Evolutionary conservation across 2,329 filamentous ascomycete genomes (phyloP).

Genomic region (Ophiocordyceps unilateralis): DNA sequence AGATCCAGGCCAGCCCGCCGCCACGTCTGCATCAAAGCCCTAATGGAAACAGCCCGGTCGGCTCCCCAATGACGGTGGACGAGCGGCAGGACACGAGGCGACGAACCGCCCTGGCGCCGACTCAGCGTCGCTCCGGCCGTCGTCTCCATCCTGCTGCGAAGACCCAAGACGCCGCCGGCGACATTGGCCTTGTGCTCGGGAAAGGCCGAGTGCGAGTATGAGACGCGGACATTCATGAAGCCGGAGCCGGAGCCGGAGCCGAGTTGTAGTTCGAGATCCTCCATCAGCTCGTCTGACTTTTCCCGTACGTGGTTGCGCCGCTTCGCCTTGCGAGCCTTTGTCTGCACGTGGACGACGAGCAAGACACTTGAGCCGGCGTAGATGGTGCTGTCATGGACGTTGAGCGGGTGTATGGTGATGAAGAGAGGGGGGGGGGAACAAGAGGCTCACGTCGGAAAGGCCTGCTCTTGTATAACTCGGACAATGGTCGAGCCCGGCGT

Average conservation of each 20-base stretch:
- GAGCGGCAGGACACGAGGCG: conserved; percentile 24
- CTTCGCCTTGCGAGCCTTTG: conserved; percentile 9
- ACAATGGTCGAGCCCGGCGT: conserved; percentile 21
- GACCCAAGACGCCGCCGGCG: conserved; percentile 18
- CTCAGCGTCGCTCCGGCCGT: conserved; percentile 31
- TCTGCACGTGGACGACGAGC: conserved; percentile 27
- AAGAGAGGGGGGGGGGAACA: no score
- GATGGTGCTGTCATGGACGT: conserved; percentile 17
- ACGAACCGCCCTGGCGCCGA: no score
- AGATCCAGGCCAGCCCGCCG: no score
- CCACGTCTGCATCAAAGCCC: background rate
- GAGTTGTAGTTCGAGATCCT: conserved; percentile 39
- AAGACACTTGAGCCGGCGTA: conserved; percentile 26
- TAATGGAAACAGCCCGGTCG: conserved; percentile 16
- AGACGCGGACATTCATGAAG: conserved; percentile 34
- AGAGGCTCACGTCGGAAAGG: conserved; percentile 23
- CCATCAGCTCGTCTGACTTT: conserved; percentile 37
- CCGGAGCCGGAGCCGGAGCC: conserved; percentile 22
- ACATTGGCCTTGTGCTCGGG: conserved; percentile 13
- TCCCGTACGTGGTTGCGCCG: conserved; percentile 13
- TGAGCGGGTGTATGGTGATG: conserved; percentile 3
- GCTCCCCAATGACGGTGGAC: conserved; percentile 31
- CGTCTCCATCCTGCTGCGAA: conserved; percentile 34
- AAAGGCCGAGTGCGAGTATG: conserved; percentile 40
- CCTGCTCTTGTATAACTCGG: conserved; percentile 27